Conservation (phyloP, 2,329 filamentous ascomycete species). For the Pseudogymnoascus pannorum region DNA sequence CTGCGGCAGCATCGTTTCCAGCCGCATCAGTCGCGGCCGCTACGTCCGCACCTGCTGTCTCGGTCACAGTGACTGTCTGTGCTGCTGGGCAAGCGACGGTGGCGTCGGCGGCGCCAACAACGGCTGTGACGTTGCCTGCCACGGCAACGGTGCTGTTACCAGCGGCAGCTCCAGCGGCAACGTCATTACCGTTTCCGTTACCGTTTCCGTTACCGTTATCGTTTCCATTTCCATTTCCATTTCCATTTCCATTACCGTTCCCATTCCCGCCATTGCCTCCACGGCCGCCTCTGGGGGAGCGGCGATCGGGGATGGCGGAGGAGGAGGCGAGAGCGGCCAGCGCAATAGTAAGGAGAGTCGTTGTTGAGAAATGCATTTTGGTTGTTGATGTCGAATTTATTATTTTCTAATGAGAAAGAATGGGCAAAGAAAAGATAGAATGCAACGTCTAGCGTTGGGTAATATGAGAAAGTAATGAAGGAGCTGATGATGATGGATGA, state of each 20-base stretch:
- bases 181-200: neutral
- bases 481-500: neutral
- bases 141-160: neutral
- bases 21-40: neutral
- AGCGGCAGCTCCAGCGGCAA: neutral
- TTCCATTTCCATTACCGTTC: neutral
- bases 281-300: neutral
- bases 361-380: neutral
- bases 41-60: neutral
- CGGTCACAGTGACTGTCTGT: neutral
- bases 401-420: neutral
- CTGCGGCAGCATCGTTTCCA: neutral
- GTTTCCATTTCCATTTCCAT: neutral
- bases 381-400: neutral
- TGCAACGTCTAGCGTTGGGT: neutral
- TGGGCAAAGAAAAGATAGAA: neutral
- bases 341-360: neutral
- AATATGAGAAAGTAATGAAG: neutral
- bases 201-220: neutral
- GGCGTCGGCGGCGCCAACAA: neutral
- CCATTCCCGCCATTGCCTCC: neutral
- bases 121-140: neutral
- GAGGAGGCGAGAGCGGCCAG: slow-evolving; percentile 5
- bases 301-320: neutral
- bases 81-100: slow-evolving; percentile 9